These are phyloP conservation scores for Bolboschoenoplectus hybrid DNA, from an alignment of 202 grass and related monocot genomes.

Conservation along the genomic window DNA sequence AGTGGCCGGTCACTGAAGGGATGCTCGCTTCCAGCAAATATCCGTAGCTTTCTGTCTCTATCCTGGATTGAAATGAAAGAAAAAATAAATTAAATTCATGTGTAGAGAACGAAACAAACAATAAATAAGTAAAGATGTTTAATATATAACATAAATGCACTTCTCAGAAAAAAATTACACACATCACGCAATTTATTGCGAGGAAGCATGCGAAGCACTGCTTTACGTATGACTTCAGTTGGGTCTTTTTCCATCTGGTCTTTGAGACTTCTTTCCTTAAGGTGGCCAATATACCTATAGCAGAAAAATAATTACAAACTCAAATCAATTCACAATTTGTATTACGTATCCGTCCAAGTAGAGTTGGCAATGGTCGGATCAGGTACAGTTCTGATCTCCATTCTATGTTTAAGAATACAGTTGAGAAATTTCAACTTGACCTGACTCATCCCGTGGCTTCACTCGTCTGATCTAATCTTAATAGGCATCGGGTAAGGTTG, in stretches of 20 bases:
- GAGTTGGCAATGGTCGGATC: neutral
- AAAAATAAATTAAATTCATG: slow-evolving; percentile 21
- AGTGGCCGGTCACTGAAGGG: slow-evolving; percentile 68
- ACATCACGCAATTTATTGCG: slow-evolving; percentile 95
- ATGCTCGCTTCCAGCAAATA: slow-evolving; percentile 77
- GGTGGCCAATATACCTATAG: slow-evolving; percentile 77
- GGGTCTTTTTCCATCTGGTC: slow-evolving; percentile 94
- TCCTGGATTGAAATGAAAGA: slow-evolving; percentile 51
- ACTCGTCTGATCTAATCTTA: neutral
- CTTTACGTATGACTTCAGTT: slow-evolving; percentile 93
- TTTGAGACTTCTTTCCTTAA: slow-evolving; percentile 91
- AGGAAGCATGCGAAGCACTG: slow-evolving; percentile 87
- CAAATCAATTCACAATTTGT: neutral
- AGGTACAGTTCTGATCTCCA: neutral
- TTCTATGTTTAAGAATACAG: neutral
- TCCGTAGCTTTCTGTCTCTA: slow-evolving; percentile 88
- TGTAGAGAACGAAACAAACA: neutral
- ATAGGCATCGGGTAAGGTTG: neutral
- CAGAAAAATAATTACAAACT: slow-evolving; percentile 14
- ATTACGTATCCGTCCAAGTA: neutral
- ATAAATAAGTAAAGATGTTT: neutral
- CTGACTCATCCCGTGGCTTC: neutral
- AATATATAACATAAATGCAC: neutral
- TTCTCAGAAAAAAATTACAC: slow-evolving; percentile 42
- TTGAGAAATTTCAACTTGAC: neutral